A percentile compares a stretch with the other conserved stretches of the same genome.
Conservation (phyloP, 108 stramenopile genomes). For the Cyclotella sp. region DNA sequence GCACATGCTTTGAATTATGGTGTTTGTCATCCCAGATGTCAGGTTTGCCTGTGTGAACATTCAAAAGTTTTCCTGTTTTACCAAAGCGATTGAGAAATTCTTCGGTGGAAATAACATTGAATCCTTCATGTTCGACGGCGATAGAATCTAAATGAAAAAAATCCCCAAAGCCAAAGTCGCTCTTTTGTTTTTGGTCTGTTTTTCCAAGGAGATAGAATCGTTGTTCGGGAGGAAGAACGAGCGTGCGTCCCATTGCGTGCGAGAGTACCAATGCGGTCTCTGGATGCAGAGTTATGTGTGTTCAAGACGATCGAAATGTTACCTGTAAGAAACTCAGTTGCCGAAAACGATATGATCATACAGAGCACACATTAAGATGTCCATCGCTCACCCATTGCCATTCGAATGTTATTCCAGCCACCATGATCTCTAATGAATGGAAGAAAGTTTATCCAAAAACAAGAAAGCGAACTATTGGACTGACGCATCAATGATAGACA, state of each 20-base stretch:
- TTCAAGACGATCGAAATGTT: constrained; percentile 27
- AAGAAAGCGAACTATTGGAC: not conserved
- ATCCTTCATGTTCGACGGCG: constrained; percentile 72
- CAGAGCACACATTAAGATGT: not conserved
- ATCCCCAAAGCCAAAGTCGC: constrained; percentile 71
- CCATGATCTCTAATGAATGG: constrained; percentile 26
- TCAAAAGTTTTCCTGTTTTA: constrained; percentile 50
- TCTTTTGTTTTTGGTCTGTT: constrained; percentile 53
- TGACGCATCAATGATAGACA: not conserved
- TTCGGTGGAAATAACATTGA: constrained; percentile 86
- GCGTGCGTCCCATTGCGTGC: constrained; percentile 89
- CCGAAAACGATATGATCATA: not conserved
- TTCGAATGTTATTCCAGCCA: constrained; percentile 60
- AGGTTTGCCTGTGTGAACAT: constrained; percentile 30
- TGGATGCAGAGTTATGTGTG: constrained; percentile 31
- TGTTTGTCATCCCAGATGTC: constrained; percentile 44
- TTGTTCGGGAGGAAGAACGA: constrained; percentile 86
- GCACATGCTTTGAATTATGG: constrained; percentile 15
- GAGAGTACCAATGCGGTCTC: constrained; percentile 88
- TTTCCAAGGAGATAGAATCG: constrained; percentile 62
- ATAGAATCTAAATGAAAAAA: constrained; percentile 86
- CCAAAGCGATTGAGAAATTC: constrained; percentile 83
- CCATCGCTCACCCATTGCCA: constrained; percentile 31
- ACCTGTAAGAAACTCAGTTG: not conserved
- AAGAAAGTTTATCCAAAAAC: not conserved